phyloP scores from a whole-genome alignment of 1,284 basidiomycete species.

The Puccinia coronata region DNA sequence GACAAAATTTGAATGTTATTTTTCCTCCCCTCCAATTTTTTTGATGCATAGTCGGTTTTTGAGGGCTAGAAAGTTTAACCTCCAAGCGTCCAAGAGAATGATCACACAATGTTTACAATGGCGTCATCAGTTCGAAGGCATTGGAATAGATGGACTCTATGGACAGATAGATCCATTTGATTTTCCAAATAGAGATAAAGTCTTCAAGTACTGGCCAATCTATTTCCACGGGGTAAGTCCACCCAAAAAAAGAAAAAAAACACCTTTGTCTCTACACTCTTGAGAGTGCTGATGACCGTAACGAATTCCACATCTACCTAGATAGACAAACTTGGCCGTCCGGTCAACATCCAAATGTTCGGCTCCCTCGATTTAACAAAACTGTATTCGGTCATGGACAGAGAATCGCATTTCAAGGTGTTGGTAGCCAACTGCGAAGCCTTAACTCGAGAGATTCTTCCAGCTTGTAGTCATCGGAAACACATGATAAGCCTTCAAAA shows the following conservation, averaged over 20 bases:
- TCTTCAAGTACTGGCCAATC: constrained; percentile 51
- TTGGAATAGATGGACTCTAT: constrained; percentile 50
- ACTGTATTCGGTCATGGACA: constrained; percentile 48
- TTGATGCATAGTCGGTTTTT: constrained; percentile 47
- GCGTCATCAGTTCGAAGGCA: constrained; percentile 49
- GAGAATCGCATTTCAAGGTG: constrained; percentile 47
- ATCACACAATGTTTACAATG: constrained; percentile 48
- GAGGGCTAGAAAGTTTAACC: constrained; percentile 47
- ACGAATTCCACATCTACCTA: too few relatives aligned
- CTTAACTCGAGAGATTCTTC: constrained; percentile 50
- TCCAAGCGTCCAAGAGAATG: constrained; percentile 43
- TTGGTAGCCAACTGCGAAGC: constrained; percentile 51
- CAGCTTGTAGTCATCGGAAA: constrained; percentile 42
- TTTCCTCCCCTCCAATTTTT: not conserved
- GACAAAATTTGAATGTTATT: too few relatives aligned
- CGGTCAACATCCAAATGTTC: constrained; percentile 51
- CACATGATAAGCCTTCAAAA: constrained; percentile 5
- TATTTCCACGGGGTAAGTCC: constrained; percentile 44
- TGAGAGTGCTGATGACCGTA: not conserved
- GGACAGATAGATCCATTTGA: constrained; percentile 50
- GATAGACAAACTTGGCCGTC: constrained; percentile 49
- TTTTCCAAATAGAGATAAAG: constrained; percentile 46
- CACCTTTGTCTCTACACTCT: not conserved
- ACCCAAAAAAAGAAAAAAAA: not conserved
- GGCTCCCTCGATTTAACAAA: constrained; percentile 47